Evolutionary conservation across 2,329 filamentous ascomycete genomes (phyloP).

Genomic region (Corinectria fuckeliana): DNA sequence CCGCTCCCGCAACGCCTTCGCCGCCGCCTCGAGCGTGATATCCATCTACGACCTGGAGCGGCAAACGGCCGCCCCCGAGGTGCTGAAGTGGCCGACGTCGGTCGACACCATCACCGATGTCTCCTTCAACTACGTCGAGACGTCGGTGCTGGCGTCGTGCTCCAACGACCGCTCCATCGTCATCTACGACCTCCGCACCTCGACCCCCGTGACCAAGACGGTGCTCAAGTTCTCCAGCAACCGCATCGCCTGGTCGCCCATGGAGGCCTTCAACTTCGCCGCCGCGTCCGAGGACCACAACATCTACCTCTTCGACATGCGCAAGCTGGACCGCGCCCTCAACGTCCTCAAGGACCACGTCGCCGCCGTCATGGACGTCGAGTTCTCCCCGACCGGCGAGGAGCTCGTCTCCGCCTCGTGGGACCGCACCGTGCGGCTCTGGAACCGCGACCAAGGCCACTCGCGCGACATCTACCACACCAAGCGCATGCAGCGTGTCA

Average conservation of each 20-base stretch:
- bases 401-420: slow-evolving; percentile 91
- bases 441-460: slow-evolving; percentile 80
- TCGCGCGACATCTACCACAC: slow-evolving; percentile 96
- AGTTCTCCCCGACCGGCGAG: slow-evolving; percentile 93
- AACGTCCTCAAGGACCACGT: slow-evolving; percentile 93
- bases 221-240: slow-evolving; percentile 85
- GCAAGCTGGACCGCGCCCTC: slow-evolving; percentile 84
- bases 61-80: slow-evolving; percentile 80
- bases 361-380: slow-evolving; percentile 91
- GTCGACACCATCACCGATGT: slow-evolving; percentile 90
- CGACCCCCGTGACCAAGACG: slow-evolving; percentile 80
- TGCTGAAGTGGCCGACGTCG: slow-evolving; percentile 84
- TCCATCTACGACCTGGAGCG: slow-evolving; percentile 88
- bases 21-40: slow-evolving; percentile 77
- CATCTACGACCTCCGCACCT: slow-evolving; percentile 90
- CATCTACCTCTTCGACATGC: slow-evolving; percentile 86
- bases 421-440: slow-evolving; percentile 84
- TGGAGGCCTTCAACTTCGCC: slow-evolving; percentile 96
- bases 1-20: slow-evolving; percentile 78
- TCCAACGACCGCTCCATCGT: slow-evolving; percentile 86
- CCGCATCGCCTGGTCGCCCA: slow-evolving; percentile 89
- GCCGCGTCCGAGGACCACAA: slow-evolving; percentile 96
- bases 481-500: slow-evolving; percentile 96
- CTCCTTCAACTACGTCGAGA: slow-evolving; percentile 93
- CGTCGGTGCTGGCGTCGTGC: slow-evolving; percentile 84